These are phyloP conservation scores for Volvox africanus DNA, from an alignment of 139 green algal species.

Conservation along the genomic window DNA sequence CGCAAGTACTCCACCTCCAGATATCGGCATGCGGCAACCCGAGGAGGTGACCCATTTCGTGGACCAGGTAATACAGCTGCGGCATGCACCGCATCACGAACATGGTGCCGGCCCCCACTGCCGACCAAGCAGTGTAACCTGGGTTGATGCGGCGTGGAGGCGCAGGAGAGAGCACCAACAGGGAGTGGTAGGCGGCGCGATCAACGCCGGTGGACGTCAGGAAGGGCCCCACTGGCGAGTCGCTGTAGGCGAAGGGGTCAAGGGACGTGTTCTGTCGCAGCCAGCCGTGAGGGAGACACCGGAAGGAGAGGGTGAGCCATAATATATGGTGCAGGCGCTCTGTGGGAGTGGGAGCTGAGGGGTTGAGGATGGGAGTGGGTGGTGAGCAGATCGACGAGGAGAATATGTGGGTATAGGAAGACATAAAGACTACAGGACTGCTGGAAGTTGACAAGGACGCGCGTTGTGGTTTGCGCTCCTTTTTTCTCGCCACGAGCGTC, in stretches of 20 bases:
- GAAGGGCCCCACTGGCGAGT: conserved; percentile 36
- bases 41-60: conserved; percentile 57
- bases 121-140: conserved; percentile 60
- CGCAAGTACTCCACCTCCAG: conserved; percentile 29
- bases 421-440: too few species aligned
- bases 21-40: conserved; percentile 58
- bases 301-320: too few species aligned
- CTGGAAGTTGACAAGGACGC: too few species aligned
- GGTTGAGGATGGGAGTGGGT: too few species aligned
- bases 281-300: too few species aligned
- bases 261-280: background rate
- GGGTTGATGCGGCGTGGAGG: conserved; percentile 48
- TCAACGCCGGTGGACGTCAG: conserved; percentile 41
- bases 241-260: conserved; percentile 57
- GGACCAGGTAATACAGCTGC: conserved; percentile 61
- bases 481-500: too few species aligned
- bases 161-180: conserved; percentile 45
- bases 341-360: background rate
- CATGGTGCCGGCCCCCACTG: conserved; percentile 18
- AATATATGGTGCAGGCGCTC: background rate
- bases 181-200: conserved; percentile 44
- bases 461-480: too few species aligned
- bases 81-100: conserved; percentile 66
- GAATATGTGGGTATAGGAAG: too few species aligned
- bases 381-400: too few species aligned